phyloP scores from a whole-genome alignment of 768 basidiomycete species.

The Gelatoporia subvermispora region DNA sequence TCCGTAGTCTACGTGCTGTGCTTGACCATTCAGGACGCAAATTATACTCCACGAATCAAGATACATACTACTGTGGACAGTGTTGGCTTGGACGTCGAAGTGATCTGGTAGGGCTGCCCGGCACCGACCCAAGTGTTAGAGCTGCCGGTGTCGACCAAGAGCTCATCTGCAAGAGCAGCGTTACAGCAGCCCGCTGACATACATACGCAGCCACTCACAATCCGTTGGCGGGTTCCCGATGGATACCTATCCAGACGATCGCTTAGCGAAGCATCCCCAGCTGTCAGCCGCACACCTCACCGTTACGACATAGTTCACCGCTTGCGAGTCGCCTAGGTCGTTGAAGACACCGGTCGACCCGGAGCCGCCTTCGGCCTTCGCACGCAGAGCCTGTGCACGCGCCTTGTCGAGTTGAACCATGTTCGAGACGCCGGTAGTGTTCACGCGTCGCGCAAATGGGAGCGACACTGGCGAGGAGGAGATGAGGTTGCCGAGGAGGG shows the following conservation, averaged over 20 bases:
- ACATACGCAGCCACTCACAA: constrained; percentile 14
- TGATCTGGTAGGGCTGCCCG: not conserved
- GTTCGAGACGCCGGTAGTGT: constrained; percentile 12
- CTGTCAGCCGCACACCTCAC: constrained; percentile 1
- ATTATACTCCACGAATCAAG: not conserved
- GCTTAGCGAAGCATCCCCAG: too few relatives aligned
- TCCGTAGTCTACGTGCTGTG: constrained; percentile 14
- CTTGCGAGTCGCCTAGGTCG: constrained; percentile 10
- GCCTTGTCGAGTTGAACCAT: constrained; percentile 17
- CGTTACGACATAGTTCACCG: constrained; percentile 21
- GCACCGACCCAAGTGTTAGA: constrained; percentile 21
- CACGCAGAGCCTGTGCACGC: constrained; percentile 10
- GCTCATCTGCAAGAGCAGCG: constrained; percentile 17
- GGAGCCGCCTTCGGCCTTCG: constrained; percentile 20
- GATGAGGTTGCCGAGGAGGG: too few relatives aligned
- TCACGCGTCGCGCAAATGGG: constrained; percentile 12
- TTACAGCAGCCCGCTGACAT: not conserved
- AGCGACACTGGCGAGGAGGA: constrained; percentile 3
- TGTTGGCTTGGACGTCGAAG: constrained; percentile 1
- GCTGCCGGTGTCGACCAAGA: constrained; percentile 20
- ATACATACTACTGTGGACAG: constrained; percentile 3
- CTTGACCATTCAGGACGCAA: not conserved
- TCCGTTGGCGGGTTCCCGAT: constrained; percentile 18
- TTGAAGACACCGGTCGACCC: constrained; percentile 1
- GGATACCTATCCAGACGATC: constrained; percentile 4